These are phyloP conservation scores for Pseudocercospora macadamiae DNA, from an alignment of 2,329 filamentous ascomycete species.

Conservation along the genomic window DNA sequence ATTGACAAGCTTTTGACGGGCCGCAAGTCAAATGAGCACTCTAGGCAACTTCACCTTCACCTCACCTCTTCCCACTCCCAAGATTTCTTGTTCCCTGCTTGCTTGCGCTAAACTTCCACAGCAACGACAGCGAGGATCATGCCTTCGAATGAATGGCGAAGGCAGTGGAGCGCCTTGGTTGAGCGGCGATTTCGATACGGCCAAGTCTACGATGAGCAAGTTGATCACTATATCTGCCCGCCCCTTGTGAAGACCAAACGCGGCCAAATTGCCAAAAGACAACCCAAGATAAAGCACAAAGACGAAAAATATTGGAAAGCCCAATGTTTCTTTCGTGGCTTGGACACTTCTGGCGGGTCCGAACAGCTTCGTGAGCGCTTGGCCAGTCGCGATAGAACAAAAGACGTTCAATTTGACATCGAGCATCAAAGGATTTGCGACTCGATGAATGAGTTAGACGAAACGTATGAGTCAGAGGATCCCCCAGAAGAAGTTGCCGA, in stretches of 20 bases:
- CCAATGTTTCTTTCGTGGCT: conserved; percentile 18
- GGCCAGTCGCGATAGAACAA: neutral
- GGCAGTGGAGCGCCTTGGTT: too few species aligned
- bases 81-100: too few species aligned
- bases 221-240: conserved; percentile 7
- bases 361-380: conserved; percentile 14
- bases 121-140: too few species aligned
- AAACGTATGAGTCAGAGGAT: neutral
- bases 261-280: conserved; percentile 12
- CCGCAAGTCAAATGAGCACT: too few species aligned
- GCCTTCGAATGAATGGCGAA: too few species aligned
- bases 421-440: neutral
- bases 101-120: too few species aligned
- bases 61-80: too few species aligned
- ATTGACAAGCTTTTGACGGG: too few species aligned
- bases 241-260: neutral
- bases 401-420: neutral
- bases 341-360: conserved; percentile 1
- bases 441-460: neutral
- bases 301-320: conserved; percentile 14
- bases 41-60: too few species aligned
- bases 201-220: conserved; percentile 3
- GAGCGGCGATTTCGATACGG: conserved; percentile 10
- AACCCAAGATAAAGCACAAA: conserved; percentile 6
- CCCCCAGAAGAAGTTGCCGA: too few species aligned